phyloP scores from a whole-genome alignment of 345 rosid genomes.

The Pistacia atlantica region DNA sequence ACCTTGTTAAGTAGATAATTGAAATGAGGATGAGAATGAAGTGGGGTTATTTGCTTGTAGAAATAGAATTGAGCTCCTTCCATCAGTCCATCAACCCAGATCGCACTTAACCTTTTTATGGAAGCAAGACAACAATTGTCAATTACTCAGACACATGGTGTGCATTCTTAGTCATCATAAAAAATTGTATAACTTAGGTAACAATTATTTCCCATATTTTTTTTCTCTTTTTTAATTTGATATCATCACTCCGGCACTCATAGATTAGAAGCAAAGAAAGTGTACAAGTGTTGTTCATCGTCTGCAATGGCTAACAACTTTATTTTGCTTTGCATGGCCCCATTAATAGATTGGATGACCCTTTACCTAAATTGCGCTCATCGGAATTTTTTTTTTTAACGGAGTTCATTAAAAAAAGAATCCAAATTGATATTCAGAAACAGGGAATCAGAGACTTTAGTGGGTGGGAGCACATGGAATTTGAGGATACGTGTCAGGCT shows the following conservation, averaged over 20 bases:
- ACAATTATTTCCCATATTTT: neutral
- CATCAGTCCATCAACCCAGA: neutral
- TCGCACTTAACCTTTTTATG: neutral
- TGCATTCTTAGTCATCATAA: neutral
- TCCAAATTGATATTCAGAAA: too few relatives aligned
- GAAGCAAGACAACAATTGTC: neutral
- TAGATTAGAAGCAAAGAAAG: conserved; percentile 7
- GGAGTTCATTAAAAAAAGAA: too few relatives aligned
- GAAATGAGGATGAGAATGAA: neutral
- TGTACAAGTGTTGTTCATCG: neutral
- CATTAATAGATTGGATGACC: too few relatives aligned
- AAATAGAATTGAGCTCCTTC: neutral
- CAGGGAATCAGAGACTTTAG: neutral
- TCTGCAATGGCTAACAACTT: neutral
- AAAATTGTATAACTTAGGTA: neutral
- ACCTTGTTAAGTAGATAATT: neutral
- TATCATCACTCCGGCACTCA: neutral
- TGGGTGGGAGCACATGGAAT: neutral
- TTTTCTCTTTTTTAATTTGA: neutral
- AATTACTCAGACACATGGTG: neutral
- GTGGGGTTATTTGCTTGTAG: neutral
- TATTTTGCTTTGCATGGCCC: too few relatives aligned
- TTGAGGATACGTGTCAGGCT: neutral
- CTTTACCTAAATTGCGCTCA: neutral
- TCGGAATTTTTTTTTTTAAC: too few relatives aligned